Evolutionary conservation across 306 rosid genomes (phyloP), one percentile per base, ranked within the genome.

Genomic region (Cicer yamashitae): DNA sequence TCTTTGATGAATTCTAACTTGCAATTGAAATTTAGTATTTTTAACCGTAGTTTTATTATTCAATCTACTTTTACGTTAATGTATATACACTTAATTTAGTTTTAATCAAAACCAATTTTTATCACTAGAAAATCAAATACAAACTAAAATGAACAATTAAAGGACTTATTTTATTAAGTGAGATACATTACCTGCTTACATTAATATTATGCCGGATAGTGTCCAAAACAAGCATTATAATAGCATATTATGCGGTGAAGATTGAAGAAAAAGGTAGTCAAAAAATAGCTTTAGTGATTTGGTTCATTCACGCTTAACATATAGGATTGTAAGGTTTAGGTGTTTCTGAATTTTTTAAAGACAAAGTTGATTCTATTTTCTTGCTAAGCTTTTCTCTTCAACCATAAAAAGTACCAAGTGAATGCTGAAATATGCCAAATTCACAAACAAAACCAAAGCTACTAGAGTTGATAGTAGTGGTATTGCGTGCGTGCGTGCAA

Each of bases 251-350:
- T n/a, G 30, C 10, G 22, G 71, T 41, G 76, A 77, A 71, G 47
- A 82, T 3, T 44, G 50, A 54, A 66, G 39, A 18, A 68, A 18
- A 70, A 64, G 15, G 57, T 59, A 30, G 78, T 70, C 69, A 58
- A 67, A 73, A 74, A 58, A 8, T 56, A 65, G 66, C 73, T 78
- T 78, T 82, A 51, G n/a, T 51, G 72, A 30, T 79, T 44, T 69
- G 77, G 72, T 71, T 79, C 76, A 76, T 80, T 73, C 76, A 76
- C 77, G 82, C 78, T 77, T 37, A 56, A 47, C 37, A 76, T 30
- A 30, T 47, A 45, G 13, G 70, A 79, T 70, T 12, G 67, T 72
- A 47, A 45, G 84, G 84, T 71, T 46, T 13, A 45, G 39, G 78
- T 12, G 74, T 81, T 81, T 70, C 57, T 54, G 39, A 68, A 14